phyloP scores from a whole-genome alignment of 2,329 filamentous ascomycete genomes.

The Cyphellophora attinorum region DNA sequence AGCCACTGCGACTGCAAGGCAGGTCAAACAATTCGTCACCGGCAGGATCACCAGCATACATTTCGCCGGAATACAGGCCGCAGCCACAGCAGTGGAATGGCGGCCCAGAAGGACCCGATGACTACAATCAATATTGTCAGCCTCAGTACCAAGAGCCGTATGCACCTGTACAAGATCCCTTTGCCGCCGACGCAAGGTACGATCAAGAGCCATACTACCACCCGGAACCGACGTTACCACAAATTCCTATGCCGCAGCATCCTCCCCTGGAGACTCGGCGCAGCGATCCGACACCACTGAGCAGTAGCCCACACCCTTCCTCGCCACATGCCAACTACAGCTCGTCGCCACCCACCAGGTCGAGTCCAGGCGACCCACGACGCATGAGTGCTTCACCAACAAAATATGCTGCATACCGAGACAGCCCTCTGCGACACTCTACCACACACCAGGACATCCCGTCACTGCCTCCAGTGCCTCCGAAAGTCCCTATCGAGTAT shows the following conservation, averaged over 20 bases:
- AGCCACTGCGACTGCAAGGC: not conserved
- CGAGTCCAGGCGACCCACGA: slow-evolving; percentile 6
- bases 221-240: no score
- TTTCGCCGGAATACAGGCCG: not conserved
- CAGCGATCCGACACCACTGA: not conserved
- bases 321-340: slow-evolving; percentile 5
- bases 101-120: not conserved
- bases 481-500: slow-evolving; percentile 4
- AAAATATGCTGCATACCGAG: slow-evolving; percentile 18
- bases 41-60: not conserved
- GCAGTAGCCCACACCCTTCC: slow-evolving; percentile 1
- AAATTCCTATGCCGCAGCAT: no score
- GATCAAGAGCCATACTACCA: no score
- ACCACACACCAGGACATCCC: slow-evolving; percentile 19
- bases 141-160: not conserved
- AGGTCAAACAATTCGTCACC: not conserved
- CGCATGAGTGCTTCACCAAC: slow-evolving; percentile 14
- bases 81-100: not conserved
- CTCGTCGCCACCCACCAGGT: slow-evolving; percentile 7
- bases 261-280: not conserved
- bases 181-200: no score
- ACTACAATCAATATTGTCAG: not conserved
- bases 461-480: slow-evolving; percentile 7
- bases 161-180: no score
- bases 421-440: slow-evolving; percentile 21